Evolutionary conservation across 768 basidiomycete species (phyloP), one percentile per base, ranked within the genome.

Genomic region (Xerocomellus chrysenteron): DNA sequence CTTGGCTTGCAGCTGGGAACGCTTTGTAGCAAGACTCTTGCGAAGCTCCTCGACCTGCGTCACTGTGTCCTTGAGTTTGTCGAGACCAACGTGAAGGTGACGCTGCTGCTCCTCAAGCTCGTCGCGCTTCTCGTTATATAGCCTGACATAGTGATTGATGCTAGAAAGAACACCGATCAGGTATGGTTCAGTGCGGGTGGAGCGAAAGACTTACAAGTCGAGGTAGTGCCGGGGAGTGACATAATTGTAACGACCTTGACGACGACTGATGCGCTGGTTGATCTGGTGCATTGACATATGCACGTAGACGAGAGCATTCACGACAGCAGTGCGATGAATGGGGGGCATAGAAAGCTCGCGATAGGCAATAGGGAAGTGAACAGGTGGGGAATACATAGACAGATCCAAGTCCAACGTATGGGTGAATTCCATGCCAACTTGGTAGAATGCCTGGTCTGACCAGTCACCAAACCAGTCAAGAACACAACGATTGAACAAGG

Each of bases 391-490:
- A 74, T 95, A 98, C 1, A 86, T 83, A 5, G 90, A 80, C 37
- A 92, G 73, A 66, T 98, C 97, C 60, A 99, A 82, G 73, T 98
- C 97, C 61, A 99, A 81, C 0, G 90, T 88, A 50, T 91, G 84
- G 2, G 96, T 98, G 73, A 99, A 96, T 73, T 98, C 97, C 80
- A 90, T 85, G 42, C 92, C 97, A 57, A 99, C 97, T 78, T 98
- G 97, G 69, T 90, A 98, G 74, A 98, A 91, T 0, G 97, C 95
- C 69, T 98, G 95, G 64, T 97, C 94, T 16, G 95, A 94, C 97
- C 97, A 99, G 70, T 98, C 95, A 28, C 97, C 97, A 65, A 98
- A 98, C 97, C 97, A 99, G 73, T 99, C 96, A 55, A 99, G 80
- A 9, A 99, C 97, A 71, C 97, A 99, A 76, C 97, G 89, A 76